phyloP scores from a whole-genome alignment of 768 basidiomycete genomes.

The Mycena indigotica region DNA sequence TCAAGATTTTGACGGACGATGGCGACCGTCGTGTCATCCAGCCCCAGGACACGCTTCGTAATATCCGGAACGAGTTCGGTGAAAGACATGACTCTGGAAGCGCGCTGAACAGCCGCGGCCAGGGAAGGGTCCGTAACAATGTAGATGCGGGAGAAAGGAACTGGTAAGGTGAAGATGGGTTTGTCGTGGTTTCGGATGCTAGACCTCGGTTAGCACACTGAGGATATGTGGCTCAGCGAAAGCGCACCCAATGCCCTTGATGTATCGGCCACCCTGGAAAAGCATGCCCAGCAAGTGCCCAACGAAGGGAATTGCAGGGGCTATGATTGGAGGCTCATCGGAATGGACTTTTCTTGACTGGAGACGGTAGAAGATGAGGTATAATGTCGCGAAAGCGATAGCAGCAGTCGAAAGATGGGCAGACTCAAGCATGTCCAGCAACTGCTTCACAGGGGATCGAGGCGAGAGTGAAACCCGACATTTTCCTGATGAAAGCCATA shows the following conservation, averaged over 20 bases:
- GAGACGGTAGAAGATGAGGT: constrained; percentile 1
- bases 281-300: constrained; percentile 18
- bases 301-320: constrained; percentile 8
- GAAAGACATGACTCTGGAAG: constrained; percentile 17
- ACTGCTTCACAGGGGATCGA: too few relatives aligned
- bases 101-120: constrained; percentile 18
- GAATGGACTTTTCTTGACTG: constrained; percentile 4
- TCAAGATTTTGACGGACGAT: constrained; percentile 17
- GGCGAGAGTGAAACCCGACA: not conserved
- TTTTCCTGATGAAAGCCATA: not conserved
- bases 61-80: constrained; percentile 16
- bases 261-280: constrained; percentile 10
- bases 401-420: not conserved
- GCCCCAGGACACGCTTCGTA: constrained; percentile 11
- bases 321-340: constrained; percentile 12
- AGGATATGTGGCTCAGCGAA: too few relatives aligned
- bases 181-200: constrained; percentile 12
- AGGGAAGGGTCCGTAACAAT: constrained; percentile 19
- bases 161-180: constrained; percentile 18
- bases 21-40: constrained; percentile 11
- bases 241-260: constrained; percentile 14
- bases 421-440: not conserved
- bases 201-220: not conserved
- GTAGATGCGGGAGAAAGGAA: constrained; percentile 17
- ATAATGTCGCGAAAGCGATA: not conserved